Conservation (phyloP, 1,284 basidiomycete genomes). For the Ganoderma multipileum region DNA sequence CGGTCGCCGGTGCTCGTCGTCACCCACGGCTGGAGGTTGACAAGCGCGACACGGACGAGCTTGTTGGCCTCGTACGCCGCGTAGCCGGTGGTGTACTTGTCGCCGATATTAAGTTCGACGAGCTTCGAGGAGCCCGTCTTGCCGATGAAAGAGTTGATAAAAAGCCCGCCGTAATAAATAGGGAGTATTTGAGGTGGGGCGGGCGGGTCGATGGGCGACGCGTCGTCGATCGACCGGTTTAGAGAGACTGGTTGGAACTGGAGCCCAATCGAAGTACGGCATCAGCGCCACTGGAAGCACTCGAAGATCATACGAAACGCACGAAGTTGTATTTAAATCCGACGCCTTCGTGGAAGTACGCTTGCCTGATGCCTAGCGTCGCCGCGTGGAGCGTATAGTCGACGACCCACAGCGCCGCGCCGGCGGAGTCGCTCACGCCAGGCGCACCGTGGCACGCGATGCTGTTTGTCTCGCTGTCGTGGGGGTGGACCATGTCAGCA, state of each 20-base stretch:
- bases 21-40: conserved; percentile 64
- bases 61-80: conserved; percentile 59
- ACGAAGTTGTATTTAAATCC: conserved; percentile 6
- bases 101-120: conserved; percentile 58
- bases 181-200: conserved; percentile 63
- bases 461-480: conserved; percentile 40
- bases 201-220: conserved; percentile 52
- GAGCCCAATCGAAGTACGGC: background rate
- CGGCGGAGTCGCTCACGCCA: conserved; percentile 72
- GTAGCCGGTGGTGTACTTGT: conserved; percentile 64
- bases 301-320: background rate
- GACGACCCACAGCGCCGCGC: conserved; percentile 72
- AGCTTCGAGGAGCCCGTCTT: conserved; percentile 47
- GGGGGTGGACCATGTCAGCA: background rate
- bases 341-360: conserved; percentile 38
- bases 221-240: conserved; percentile 59
- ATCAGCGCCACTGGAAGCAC: background rate
- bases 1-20: conserved; percentile 40
- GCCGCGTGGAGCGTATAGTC: conserved; percentile 65
- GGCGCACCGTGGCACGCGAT: conserved; percentile 62
- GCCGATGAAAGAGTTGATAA: conserved; percentile 52
- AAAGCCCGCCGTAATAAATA: conserved; percentile 66
- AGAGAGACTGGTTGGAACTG: conserved; percentile 64
- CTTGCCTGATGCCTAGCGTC: conserved; percentile 43
- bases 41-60: conserved; percentile 59